Conservation (phyloP, 163 green algal species). For the Chlamydomonas reinhardtii region DNA sequence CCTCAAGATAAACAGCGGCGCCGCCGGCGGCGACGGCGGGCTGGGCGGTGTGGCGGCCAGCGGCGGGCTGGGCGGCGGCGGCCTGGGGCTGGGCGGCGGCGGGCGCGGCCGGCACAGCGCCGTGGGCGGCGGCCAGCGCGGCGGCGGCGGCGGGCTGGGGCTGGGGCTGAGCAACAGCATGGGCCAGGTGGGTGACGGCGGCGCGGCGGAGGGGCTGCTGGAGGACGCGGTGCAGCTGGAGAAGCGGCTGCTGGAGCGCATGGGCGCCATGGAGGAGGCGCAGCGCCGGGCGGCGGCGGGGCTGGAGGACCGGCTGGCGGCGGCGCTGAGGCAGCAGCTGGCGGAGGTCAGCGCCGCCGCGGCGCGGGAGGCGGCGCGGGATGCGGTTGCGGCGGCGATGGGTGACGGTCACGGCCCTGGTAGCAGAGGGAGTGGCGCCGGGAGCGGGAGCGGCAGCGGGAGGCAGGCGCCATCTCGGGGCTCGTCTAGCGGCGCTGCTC, state of each 20-base stretch:
- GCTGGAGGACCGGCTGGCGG: neutral
- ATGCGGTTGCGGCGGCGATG: neutral
- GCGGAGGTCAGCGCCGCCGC: neutral
- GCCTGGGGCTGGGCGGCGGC: neutral
- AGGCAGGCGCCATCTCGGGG: too few species aligned
- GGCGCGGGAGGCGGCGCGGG: neutral
- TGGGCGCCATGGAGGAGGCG: conserved; percentile 12
- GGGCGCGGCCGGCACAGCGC: neutral
- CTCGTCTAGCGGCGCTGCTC: too few species aligned
- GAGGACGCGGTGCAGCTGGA: neutral
- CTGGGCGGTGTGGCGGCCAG: neutral
- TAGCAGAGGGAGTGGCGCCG: neutral
- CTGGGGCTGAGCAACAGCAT: neutral
- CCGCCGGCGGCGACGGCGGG: too few species aligned
- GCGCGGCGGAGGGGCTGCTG: neutral
- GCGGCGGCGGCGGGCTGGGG: neutral
- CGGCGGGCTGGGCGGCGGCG: neutral
- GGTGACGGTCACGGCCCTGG: neutral
- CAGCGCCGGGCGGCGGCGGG: neutral
- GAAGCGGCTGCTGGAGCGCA: conserved; percentile 2
- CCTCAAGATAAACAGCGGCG: neutral
- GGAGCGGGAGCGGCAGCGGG: neutral
- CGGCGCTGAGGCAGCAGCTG: neutral
- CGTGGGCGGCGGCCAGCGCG: neutral
- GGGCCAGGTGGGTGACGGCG: neutral